Evolutionary conservation across 257 asterid species (phyloP).

Genomic region (Vinca minor): DNA sequence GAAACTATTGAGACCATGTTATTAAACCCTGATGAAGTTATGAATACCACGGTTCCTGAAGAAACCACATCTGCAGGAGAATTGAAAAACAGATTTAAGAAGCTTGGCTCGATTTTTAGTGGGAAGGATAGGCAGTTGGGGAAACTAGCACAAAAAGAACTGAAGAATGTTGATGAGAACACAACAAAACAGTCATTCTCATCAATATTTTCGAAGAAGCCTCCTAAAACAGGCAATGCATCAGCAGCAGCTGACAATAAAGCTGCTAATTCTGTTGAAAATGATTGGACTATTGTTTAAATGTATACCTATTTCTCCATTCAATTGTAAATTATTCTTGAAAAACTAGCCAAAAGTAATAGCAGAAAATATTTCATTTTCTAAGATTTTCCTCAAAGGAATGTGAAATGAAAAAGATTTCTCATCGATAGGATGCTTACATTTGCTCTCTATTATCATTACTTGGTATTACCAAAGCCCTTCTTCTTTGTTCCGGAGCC

Average conservation of each 20-base stretch:
- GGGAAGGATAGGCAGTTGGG: conserved; percentile 46
- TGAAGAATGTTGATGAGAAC: conserved; percentile 42
- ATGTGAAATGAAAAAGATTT: background rate
- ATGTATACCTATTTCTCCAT: background rate
- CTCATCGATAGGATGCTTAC: background rate
- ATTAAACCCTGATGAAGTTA: conserved; percentile 53
- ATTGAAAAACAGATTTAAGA: conserved; percentile 60
- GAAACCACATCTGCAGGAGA: conserved; percentile 54
- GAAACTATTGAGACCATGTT: conserved; percentile 85
- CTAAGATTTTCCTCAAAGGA: background rate
- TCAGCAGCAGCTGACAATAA: no score
- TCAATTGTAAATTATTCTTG: conserved; percentile 30
- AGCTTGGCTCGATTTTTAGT: conserved; percentile 60
- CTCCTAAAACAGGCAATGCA: conserved; percentile 54
- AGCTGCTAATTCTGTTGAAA: conserved; percentile 45
- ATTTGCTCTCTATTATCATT: background rate
- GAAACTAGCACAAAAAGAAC: conserved; percentile 31
- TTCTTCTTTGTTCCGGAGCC: background rate
- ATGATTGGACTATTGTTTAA: conserved; percentile 71
- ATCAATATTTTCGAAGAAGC: conserved; percentile 70
- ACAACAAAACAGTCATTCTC: conserved; percentile 49
- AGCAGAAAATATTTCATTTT: background rate
- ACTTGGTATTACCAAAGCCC: conserved; percentile 7
- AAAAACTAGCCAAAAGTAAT: conserved; percentile 8
- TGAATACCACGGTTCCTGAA: conserved; percentile 40